Evolutionary conservation across 176 grass and related monocot species (phyloP).

Genomic region (Zoysia pacifica): DNA sequence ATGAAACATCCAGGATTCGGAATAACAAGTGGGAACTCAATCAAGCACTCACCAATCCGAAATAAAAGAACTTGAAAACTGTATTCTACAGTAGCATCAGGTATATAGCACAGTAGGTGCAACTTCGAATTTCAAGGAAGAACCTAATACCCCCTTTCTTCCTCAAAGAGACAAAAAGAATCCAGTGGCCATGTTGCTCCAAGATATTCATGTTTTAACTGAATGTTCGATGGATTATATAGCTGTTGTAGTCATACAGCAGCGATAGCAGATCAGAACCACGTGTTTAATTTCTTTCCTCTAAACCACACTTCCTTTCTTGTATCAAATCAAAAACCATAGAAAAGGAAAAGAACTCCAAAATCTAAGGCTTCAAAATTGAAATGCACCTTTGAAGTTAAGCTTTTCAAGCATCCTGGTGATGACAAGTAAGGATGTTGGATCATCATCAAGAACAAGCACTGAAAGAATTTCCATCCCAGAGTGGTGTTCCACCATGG

Average conservation of each 20-base stretch:
- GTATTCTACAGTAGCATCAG: conserved; percentile 4
- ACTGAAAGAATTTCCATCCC: conserved; percentile 17
- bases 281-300: conserved; percentile 1
- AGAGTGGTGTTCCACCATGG: conserved; percentile 3
- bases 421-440: not conserved
- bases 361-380: conserved; percentile 25
- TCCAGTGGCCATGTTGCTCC: not conserved
- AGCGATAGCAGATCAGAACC: not conserved
- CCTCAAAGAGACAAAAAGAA: not conserved
- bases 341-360: not conserved
- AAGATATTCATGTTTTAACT: not conserved
- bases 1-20: not conserved
- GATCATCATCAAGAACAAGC: conserved; percentile 36
- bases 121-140: not conserved
- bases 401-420: not conserved
- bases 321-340: not conserved
- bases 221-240: not conserved
- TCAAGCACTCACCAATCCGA: not conserved
- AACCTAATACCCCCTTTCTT: not conserved
- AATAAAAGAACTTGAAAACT: conserved; percentile 12
- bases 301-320: conserved; percentile 3
- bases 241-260: not conserved
- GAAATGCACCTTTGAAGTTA: conserved; percentile 26
- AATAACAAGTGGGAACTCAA: not conserved
- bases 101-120: conserved; percentile 5